These are phyloP conservation scores for Hymenoscyphus fraxineus DNA, from an alignment of 2,329 filamentous ascomycete species.

Conservation along the genomic window DNA sequence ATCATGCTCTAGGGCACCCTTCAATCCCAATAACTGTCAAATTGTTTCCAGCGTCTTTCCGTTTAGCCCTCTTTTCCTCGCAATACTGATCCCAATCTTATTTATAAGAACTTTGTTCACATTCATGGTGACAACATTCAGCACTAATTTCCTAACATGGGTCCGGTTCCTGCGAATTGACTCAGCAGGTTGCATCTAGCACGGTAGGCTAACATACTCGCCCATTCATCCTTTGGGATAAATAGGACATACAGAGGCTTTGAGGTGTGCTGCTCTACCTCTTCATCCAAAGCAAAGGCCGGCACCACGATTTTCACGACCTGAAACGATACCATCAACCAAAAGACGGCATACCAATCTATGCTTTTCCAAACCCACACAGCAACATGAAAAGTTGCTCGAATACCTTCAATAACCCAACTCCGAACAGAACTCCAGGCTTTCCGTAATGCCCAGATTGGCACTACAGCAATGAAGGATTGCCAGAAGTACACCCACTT, in stretches of 20 bases:
- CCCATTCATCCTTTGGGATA: not conserved
- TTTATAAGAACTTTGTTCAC: not conserved
- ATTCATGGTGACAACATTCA: not conserved
- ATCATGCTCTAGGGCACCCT: constrained; percentile 1
- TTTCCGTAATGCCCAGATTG: not conserved
- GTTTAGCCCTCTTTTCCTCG: not conserved
- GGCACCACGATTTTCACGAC: not conserved
- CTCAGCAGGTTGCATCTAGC: not conserved
- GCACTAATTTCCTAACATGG: not conserved
- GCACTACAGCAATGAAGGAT: not conserved
- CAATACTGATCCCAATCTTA: not conserved
- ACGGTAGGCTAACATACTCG: not conserved
- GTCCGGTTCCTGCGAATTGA: not conserved
- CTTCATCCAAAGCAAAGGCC: not conserved
- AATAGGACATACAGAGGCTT: not conserved
- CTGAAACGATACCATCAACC: not conserved
- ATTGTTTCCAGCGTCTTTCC: not conserved
- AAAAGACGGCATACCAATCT: not conserved
- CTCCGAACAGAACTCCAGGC: not conserved
- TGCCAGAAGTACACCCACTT: not conserved
- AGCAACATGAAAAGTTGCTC: not conserved
- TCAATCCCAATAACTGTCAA: not conserved
- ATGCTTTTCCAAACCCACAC: not conserved
- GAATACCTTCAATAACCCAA: not conserved
- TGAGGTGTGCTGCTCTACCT: not conserved